These are phyloP conservation scores for Citrus mangshanensis DNA, from an alignment of 345 rosid species.

Conservation along the genomic window DNA sequence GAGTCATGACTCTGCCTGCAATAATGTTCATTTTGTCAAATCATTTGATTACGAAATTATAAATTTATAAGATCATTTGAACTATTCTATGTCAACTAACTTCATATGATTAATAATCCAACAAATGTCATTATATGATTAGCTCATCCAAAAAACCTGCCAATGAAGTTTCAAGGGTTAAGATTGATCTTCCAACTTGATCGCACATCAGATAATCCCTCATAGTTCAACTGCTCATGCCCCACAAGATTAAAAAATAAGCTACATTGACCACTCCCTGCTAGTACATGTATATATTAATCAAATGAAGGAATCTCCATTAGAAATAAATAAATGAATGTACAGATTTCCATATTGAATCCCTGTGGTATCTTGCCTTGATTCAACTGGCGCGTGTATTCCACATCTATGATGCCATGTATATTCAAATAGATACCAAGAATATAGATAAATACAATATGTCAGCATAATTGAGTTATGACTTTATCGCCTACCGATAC, in stretches of 20 bases:
- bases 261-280: neutral
- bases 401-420: conserved; percentile 7
- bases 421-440: neutral
- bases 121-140: conserved; percentile 8
- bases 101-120: neutral
- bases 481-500: neutral
- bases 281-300: neutral
- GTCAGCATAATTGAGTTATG: neutral
- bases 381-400: conserved; percentile 22
- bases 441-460: neutral
- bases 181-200: conserved; percentile 15
- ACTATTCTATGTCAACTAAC: conserved; percentile 13
- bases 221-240: neutral
- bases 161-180: neutral
- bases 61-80: neutral
- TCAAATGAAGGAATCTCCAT: conserved; percentile 14
- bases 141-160: neutral
- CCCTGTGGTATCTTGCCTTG: conserved; percentile 23
- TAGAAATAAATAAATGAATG: conserved; percentile 7
- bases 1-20: neutral
- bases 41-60: neutral
- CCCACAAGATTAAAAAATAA: neutral
- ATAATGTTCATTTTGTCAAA: neutral
- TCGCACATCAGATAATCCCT: conserved; percentile 15
- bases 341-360: conserved; percentile 17